These are phyloP conservation scores for Stellera chamaejasme DNA, from an alignment of 345 rosid species.

Conservation along the genomic window DNA sequence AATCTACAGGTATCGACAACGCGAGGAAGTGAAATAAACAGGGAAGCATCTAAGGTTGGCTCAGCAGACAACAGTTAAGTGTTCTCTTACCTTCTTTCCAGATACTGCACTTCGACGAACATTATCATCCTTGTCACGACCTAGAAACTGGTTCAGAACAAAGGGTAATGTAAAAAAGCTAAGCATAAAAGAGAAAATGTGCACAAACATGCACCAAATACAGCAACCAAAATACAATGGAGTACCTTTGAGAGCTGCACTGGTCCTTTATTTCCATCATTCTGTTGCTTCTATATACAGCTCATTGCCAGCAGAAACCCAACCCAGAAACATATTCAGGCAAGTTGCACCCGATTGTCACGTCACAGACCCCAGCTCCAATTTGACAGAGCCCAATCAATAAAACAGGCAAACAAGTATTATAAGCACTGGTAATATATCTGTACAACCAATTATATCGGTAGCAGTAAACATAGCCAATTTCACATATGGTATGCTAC, in stretches of 20 bases:
- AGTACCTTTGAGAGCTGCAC: conserved; percentile 90
- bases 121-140: conserved; percentile 68
- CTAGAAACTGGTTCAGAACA: conserved; percentile 48
- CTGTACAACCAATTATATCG: no score
- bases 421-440: conserved; percentile 30
- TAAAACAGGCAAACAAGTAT: conserved; percentile 55
- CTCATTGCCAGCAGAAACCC: conserved; percentile 67
- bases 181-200: background rate
- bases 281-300: conserved; percentile 64
- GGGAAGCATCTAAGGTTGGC: background rate
- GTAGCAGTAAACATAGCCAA: no score
- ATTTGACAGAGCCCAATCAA: conserved; percentile 84
- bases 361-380: conserved; percentile 96
- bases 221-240: conserved; percentile 1
- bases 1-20: conserved; percentile 37
- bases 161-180: background rate
- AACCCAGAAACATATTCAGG: conserved; percentile 47
- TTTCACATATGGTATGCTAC: no score
- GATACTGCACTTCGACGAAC: conserved; percentile 95
- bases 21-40: background rate
- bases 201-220: background rate
- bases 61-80: background rate
- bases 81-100: conserved; percentile 69
- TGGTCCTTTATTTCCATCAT: conserved; percentile 67
- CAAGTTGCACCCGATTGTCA: conserved; percentile 56